Conservation (phyloP, 2,329 filamentous ascomycete genomes). For the Phaeosphaeria sp. region DNA sequence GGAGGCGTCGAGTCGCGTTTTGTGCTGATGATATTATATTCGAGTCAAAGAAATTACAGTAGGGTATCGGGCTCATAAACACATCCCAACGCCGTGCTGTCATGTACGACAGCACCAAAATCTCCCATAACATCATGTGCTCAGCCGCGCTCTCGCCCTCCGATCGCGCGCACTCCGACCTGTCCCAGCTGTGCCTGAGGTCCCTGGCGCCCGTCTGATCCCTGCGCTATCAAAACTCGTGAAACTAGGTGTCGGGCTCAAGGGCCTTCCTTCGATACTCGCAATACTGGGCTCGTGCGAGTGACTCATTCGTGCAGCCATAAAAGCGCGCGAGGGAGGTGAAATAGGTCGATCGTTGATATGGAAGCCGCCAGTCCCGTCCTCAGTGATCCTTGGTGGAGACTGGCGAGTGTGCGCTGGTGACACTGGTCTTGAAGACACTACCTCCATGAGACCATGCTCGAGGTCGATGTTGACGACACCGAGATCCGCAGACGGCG, state of each 20-base stretch:
- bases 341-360: slow-evolving; percentile 16
- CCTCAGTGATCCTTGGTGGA: slow-evolving; percentile 10
- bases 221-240: slow-evolving; percentile 7
- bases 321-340: slow-evolving; percentile 18
- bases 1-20: neutral
- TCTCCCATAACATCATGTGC: slow-evolving; percentile 1
- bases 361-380: slow-evolving; percentile 25
- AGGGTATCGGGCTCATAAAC: slow-evolving; percentile 4
- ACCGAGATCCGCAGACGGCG: slow-evolving; percentile 3
- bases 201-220: neutral
- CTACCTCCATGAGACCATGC: slow-evolving; percentile 3
- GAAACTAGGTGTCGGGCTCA: slow-evolving; percentile 12
- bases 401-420: slow-evolving; percentile 4
- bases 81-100: neutral
- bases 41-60: neutral
- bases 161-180: slow-evolving; percentile 36
- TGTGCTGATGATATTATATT: neutral
- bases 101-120: neutral
- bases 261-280: slow-evolving; percentile 11
- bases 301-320: slow-evolving; percentile 1
- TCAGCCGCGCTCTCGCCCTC: slow-evolving; percentile 22
- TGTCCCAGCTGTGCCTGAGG: slow-evolving; percentile 15
- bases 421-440: slow-evolving; percentile 7
- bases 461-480: slow-evolving; percentile 17
- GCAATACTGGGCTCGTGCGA: slow-evolving; percentile 17